Conservation (phyloP, 768 basidiomycete genomes). For the Leccinum fibrillosum region DNA sequence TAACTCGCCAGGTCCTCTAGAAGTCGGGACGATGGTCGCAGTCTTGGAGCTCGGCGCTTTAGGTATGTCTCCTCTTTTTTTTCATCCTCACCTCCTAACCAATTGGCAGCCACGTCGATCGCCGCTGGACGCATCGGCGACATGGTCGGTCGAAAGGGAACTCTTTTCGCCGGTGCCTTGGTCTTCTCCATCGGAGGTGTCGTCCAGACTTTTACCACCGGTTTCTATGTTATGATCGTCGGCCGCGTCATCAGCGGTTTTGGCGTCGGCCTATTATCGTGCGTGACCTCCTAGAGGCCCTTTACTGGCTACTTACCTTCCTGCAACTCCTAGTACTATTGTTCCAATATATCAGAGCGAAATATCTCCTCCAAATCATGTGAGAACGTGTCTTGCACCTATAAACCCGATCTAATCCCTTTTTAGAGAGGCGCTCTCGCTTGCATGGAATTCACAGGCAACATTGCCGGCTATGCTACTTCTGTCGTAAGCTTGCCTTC, state of each 20-base stretch:
- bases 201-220: constrained; percentile 78
- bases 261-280: constrained; percentile 89
- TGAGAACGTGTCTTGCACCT: constrained; percentile 30
- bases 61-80: constrained; percentile 42
- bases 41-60: constrained; percentile 91
- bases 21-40: constrained; percentile 95
- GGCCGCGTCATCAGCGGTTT: constrained; percentile 83
- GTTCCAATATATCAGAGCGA: constrained; percentile 95
- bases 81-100: background rate
- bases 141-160: constrained; percentile 78
- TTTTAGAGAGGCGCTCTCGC: constrained; percentile 82
- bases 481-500: constrained; percentile 65
- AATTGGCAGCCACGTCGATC: constrained; percentile 71
- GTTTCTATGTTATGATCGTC: constrained; percentile 77
- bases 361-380: constrained; percentile 90
- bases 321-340: constrained; percentile 60
- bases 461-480: constrained; percentile 85
- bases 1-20: constrained; percentile 66
- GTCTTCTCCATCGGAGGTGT: constrained; percentile 86
- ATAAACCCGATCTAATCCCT: constrained; percentile 1
- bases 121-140: constrained; percentile 90
- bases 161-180: constrained; percentile 77
- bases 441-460: constrained; percentile 94
- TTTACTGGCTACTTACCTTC: constrained; percentile 3
- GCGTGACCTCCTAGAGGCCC: constrained; percentile 27